A percentile compares a stretch with the other conserved stretches of the same genome.
phyloP scores from a whole-genome alignment of 805 yeast genomes.

The Sugiyamaella americana region DNA sequence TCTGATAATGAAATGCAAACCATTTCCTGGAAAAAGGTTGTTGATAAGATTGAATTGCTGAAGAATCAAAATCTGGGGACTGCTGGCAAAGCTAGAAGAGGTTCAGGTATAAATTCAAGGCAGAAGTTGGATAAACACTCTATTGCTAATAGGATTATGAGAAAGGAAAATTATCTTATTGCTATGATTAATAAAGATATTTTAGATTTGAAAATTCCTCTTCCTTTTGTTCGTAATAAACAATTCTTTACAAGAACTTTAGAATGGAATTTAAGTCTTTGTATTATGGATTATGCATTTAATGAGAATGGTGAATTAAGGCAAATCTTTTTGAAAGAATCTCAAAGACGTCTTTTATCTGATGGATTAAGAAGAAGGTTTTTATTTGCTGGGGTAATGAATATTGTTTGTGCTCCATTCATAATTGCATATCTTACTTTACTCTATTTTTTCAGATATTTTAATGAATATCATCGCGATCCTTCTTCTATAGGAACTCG shows the following conservation, averaged over 20 bases:
- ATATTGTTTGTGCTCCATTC: conserved; percentile 77
- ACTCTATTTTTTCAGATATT: conserved; percentile 81
- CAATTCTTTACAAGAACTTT: conserved; percentile 67
- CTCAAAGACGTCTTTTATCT: conserved; percentile 58
- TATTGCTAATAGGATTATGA: conserved; percentile 91
- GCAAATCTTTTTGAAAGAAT: conserved; percentile 60
- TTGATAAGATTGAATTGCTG: conserved; percentile 63
- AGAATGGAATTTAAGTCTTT: conserved; percentile 90
- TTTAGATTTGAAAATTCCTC: conserved; percentile 56
- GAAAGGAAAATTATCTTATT: conserved; percentile 89
- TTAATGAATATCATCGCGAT: conserved; percentile 84
- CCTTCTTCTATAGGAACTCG: conserved; percentile 79
- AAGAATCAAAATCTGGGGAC: conserved; percentile 76
- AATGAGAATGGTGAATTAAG: conserved; percentile 78
- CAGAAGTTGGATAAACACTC: conserved; percentile 83
- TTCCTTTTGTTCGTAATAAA: conserved; percentile 34
- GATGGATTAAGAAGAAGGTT: conserved; percentile 73
- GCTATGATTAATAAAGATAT: conserved; percentile 79
- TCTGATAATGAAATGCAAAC: conserved; percentile 83
- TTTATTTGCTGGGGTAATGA: conserved; percentile 80
- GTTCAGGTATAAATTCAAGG: conserved; percentile 42
- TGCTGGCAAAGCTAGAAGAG: conserved; percentile 35
- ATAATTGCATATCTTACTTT: conserved; percentile 76
- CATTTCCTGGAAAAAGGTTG: conserved; percentile 85
- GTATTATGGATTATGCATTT: conserved; percentile 81